Evolutionary conservation across 148 eudicot species (phyloP).

Genomic region (Spergularia bocconei): DNA sequence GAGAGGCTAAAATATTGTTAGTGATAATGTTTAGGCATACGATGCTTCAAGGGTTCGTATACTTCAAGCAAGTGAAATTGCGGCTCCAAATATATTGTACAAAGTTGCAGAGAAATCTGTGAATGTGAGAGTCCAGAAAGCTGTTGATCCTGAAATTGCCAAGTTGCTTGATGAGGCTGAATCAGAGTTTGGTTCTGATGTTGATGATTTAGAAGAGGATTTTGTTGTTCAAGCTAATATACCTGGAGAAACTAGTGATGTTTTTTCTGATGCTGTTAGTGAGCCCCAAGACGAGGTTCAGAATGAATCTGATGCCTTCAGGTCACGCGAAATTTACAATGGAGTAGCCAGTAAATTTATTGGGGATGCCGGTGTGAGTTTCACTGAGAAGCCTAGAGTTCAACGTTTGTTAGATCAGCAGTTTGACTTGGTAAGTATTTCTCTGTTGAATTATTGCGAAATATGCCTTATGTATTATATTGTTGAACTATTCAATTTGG

Average conservation of each 20-base stretch:
- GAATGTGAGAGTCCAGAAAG: conserved; percentile 68
- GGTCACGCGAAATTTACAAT: conserved; percentile 13
- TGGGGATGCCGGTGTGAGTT: conserved; percentile 5
- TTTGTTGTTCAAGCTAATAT: conserved; percentile 75
- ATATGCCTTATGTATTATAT: not conserved
- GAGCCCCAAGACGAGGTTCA: conserved; percentile 25
- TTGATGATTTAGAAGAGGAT: conserved; percentile 91
- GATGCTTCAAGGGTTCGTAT: conserved; percentile 80
- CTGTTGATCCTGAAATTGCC: conserved; percentile 74
- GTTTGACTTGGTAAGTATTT: conserved; percentile 73
- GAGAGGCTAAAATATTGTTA: not conserved
- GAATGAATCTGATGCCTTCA: conserved; percentile 19
- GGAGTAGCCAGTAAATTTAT: conserved; percentile 18
- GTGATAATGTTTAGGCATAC: conserved; percentile 58
- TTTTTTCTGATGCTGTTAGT: conserved; percentile 28
- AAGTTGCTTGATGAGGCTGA: conserved; percentile 70
- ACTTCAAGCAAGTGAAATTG: conserved; percentile 35
- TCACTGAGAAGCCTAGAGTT: conserved; percentile 47
- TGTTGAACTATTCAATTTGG: too few relatives aligned
- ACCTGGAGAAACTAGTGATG: conserved; percentile 42
- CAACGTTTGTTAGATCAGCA: conserved; percentile 74
- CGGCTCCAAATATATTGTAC: conserved; percentile 50
- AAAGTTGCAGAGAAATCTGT: conserved; percentile 67
- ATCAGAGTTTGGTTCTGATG: conserved; percentile 72
- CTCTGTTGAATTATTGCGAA: not conserved